A percentile compares a stretch with the other conserved stretches of the same genome.
These are phyloP conservation scores for Suhomyces sp. DNA, from an alignment of 805 yeast genomes.

Conservation along the genomic window DNA sequence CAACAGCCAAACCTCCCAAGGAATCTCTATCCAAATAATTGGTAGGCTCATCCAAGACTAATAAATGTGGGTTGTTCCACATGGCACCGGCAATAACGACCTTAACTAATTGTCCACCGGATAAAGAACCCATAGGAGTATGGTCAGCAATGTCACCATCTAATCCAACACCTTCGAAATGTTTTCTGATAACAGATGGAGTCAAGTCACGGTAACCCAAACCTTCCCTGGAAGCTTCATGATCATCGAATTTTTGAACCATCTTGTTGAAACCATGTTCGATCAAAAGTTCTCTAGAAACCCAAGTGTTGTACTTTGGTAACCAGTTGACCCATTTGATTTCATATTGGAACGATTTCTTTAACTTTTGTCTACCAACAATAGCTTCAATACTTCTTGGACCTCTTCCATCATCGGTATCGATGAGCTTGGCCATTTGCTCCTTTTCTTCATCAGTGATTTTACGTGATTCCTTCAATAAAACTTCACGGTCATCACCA, in stretches of 20 bases:
- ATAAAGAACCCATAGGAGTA: conserved; percentile 92
- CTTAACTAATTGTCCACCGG: conserved; percentile 98
- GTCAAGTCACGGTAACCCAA: conserved; percentile 54
- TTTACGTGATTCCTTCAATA: conserved; percentile 89
- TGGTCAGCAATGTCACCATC: conserved; percentile 99
- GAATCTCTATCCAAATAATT: conserved; percentile 98
- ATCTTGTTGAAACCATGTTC: conserved; percentile 56
- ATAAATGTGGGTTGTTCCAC: conserved; percentile 98
- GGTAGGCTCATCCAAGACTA: conserved; percentile 97
- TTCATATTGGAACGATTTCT: conserved; percentile 96
- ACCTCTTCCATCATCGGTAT: conserved; percentile 83
- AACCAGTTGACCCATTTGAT: conserved; percentile 90
- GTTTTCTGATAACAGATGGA: conserved; percentile 92
- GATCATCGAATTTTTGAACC: conserved; percentile 46
- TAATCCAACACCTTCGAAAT: conserved; percentile 94
- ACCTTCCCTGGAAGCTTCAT: conserved; percentile 50
- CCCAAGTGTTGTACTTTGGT: conserved; percentile 93
- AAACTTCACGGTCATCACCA: conserved; percentile 97
- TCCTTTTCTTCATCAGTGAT: conserved; percentile 72
- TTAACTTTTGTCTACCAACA: conserved; percentile 95
- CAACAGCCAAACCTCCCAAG: conserved; percentile 94
- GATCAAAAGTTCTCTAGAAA: conserved; percentile 75
- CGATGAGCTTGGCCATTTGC: conserved; percentile 75
- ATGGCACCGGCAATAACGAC: conserved; percentile 99
- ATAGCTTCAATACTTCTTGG: conserved; percentile 87